Evolutionary conservation across 495 filamentous ascomycete species (phyloP).

Genomic region (Geopyxis carbonaria): DNA sequence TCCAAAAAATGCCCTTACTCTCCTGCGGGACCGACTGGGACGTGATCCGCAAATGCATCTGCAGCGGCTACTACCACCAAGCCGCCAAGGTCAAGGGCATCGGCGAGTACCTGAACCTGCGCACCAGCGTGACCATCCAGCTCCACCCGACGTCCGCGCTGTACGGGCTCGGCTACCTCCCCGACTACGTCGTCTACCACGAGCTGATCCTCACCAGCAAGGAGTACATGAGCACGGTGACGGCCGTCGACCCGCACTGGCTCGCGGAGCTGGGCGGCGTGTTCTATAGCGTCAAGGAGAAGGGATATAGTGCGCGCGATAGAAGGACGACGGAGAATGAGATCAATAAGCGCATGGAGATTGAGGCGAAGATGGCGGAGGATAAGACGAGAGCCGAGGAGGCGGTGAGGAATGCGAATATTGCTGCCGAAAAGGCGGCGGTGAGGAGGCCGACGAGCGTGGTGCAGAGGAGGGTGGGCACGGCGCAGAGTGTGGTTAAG

Average conservation of each 20-base stretch:
- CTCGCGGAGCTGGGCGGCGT: constrained; percentile 96
- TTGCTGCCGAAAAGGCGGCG: constrained; percentile 27
- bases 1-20: constrained; percentile 72
- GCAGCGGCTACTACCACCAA: constrained; percentile 94
- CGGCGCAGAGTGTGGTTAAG: constrained; percentile 17
- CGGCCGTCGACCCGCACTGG: constrained; percentile 93
- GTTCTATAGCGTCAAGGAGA: constrained; percentile 96
- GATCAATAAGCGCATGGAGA: constrained; percentile 89
- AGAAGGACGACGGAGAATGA: constrained; percentile 82
- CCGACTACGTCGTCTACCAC: constrained; percentile 96
- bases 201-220: constrained; percentile 93
- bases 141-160: constrained; percentile 86
- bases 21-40: constrained; percentile 97
- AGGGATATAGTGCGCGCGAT: constrained; percentile 81
- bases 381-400: constrained; percentile 63
- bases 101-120: constrained; percentile 90
- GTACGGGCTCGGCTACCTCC: constrained; percentile 81
- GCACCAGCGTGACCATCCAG: constrained; percentile 84
- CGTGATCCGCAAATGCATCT: constrained; percentile 86
- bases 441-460: constrained; percentile 13
- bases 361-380: constrained; percentile 80
- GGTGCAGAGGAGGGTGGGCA: constrained; percentile 16
- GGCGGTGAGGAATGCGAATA: constrained; percentile 27
- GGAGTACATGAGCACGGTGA: constrained; percentile 98
- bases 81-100: constrained; percentile 95